Evolutionary conservation across 2,329 filamentous ascomycete genomes (phyloP).

Genomic region (Colletotrichum liriopes): DNA sequence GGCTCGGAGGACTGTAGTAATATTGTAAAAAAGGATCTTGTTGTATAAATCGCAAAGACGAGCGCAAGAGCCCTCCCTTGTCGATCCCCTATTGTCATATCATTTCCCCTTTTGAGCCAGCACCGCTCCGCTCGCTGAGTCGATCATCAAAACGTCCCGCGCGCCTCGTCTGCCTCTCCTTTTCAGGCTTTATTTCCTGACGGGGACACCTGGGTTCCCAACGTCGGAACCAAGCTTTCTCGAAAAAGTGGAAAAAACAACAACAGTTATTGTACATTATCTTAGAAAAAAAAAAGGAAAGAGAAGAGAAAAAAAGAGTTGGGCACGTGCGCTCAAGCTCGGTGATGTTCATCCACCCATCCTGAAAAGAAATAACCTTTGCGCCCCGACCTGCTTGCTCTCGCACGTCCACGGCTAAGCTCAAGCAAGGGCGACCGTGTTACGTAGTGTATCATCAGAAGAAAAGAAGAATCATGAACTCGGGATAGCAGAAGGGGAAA

Average conservation of each 20-base stretch:
- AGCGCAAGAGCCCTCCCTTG: not conserved
- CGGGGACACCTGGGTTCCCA: not conserved
- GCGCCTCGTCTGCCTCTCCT: not conserved
- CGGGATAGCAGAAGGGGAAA: constrained; percentile 1
- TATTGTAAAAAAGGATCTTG: not conserved
- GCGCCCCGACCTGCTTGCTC: constrained; percentile 32
- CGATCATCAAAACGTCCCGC: constrained; percentile 33
- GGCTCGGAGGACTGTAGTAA: not conserved
- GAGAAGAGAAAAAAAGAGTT: constrained; percentile 14
- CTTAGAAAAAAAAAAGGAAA: constrained; percentile 29
- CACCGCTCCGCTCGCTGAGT: constrained; percentile 18
- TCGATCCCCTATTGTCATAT: constrained; percentile 18
- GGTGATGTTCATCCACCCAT: constrained; percentile 25
- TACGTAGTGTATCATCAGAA: constrained; percentile 40
- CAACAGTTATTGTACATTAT: constrained; percentile 44
- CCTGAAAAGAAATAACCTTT: constrained; percentile 23
- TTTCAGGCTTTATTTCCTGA: constrained; percentile 8
- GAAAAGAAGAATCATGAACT: constrained; percentile 20
- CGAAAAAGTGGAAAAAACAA: constrained; percentile 1
- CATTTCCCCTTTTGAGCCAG: constrained; percentile 7
- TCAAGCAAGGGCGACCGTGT: constrained; percentile 28
- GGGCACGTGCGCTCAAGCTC: constrained; percentile 27
- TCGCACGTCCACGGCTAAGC: constrained; percentile 3
- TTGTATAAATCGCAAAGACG: constrained; percentile 12
- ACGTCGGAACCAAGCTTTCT: constrained; percentile 10